Evolutionary conservation across 2,329 filamentous ascomycete species (phyloP).

Genomic region (Colletotrichum liriopes): DNA sequence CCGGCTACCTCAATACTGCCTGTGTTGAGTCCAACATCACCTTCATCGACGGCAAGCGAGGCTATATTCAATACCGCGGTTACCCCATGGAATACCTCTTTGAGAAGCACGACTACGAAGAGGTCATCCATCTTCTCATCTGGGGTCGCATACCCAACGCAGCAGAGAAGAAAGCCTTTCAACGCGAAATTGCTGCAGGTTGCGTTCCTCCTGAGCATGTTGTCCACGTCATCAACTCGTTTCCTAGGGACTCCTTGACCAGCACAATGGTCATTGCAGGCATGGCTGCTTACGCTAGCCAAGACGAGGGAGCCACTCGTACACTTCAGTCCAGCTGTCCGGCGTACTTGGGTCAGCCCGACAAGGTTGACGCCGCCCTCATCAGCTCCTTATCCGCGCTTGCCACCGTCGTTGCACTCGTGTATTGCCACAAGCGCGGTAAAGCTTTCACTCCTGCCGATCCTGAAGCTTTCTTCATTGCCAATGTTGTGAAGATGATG

Average conservation of each 20-base stretch:
- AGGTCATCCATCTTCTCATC: constrained; percentile 54
- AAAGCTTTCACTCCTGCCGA: constrained; percentile 53
- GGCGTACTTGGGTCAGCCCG: constrained; percentile 1
- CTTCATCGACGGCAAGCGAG: constrained; percentile 52
- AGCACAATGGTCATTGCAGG: constrained; percentile 56
- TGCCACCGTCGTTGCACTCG: constrained; percentile 28
- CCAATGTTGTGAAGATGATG: constrained; percentile 58
- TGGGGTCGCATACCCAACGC: constrained; percentile 55
- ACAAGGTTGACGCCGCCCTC: constrained; percentile 22
- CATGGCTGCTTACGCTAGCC: constrained; percentile 53
- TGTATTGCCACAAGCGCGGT: constrained; percentile 57
- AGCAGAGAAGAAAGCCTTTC: constrained; percentile 48
- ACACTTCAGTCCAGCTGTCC: constrained; percentile 1
- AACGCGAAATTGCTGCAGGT: constrained; percentile 5
- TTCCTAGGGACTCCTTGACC: constrained; percentile 50
- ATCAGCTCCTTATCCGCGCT: constrained; percentile 14
- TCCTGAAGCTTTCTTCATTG: constrained; percentile 52
- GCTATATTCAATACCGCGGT: constrained; percentile 53
- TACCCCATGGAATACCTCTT: constrained; percentile 49
- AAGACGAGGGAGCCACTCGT: constrained; percentile 50
- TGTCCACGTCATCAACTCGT: constrained; percentile 29
- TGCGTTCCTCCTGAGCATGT: constrained; percentile 24
- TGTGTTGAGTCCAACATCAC: constrained; percentile 46
- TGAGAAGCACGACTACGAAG: constrained; percentile 45
- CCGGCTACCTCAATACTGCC: constrained; percentile 27